phyloP scores from a whole-genome alignment of 306 rosid species.

The Fragaria nilgerrensis region DNA sequence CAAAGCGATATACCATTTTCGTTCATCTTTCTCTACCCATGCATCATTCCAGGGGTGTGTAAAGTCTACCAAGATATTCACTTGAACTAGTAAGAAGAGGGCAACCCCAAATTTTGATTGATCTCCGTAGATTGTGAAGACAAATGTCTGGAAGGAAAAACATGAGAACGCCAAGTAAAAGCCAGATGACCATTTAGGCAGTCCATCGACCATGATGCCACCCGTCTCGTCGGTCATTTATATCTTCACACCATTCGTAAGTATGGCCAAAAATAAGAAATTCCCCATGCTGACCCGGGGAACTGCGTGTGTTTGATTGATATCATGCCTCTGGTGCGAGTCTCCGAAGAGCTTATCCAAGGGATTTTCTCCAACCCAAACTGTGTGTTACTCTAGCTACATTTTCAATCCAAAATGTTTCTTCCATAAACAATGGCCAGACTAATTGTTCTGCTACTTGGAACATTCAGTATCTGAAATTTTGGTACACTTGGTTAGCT shows the following conservation, averaged over 20 bases:
- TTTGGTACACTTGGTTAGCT: background rate
- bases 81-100: slow-evolving; percentile 84
- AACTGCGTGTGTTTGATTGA: slow-evolving; percentile 84
- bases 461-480: background rate
- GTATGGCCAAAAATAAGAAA: slow-evolving; percentile 68
- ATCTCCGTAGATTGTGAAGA: slow-evolving; percentile 59
- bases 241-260: slow-evolving; percentile 91
- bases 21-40: slow-evolving; percentile 95
- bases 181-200: slow-evolving; percentile 71
- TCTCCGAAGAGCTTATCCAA: slow-evolving; percentile 59
- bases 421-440: too few species aligned
- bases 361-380: too few species aligned
- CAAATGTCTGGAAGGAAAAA: slow-evolving; percentile 69
- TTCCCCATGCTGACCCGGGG: slow-evolving; percentile 93
- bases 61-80: slow-evolving; percentile 73
- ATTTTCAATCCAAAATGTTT: too few species aligned
- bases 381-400: too few species aligned
- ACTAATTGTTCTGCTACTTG: background rate
- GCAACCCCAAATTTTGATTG: slow-evolving; percentile 90
- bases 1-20: slow-evolving; percentile 83
- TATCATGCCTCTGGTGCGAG: slow-evolving; percentile 64
- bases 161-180: slow-evolving; percentile 68
- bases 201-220: slow-evolving; percentile 98
- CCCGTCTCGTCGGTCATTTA: slow-evolving; percentile 79
- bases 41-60: slow-evolving; percentile 90